Evolutionary conservation across 148 eudicot species (phyloP).

Genomic region (Rhododendron molle): DNA sequence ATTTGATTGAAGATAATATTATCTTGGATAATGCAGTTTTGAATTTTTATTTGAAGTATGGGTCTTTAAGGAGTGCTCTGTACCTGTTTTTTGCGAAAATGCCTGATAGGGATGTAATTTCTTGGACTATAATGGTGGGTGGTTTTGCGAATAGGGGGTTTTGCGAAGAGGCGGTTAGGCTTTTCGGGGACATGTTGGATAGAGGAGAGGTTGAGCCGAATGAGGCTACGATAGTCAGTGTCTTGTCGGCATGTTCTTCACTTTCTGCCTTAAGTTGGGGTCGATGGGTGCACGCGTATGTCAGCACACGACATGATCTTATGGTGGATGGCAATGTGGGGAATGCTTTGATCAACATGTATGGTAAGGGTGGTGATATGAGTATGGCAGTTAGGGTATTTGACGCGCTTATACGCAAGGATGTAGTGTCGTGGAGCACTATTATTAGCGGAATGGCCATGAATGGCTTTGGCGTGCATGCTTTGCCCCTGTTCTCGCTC

Average conservation of each 20-base stretch:
- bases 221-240: constrained; percentile 26
- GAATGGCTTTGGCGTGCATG: constrained; percentile 17
- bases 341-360: constrained; percentile 25
- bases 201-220: constrained; percentile 22
- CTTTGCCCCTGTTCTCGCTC: constrained; percentile 17
- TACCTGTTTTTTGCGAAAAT: constrained; percentile 19
- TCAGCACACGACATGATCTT: constrained; percentile 12
- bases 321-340: constrained; percentile 16
- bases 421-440: constrained; percentile 24
- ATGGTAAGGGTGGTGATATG: constrained; percentile 22
- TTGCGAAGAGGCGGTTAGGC: constrained; percentile 12
- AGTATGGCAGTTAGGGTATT: constrained; percentile 17
- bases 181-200: constrained; percentile 18
- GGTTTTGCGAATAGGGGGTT: constrained; percentile 14
- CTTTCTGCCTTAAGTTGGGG: constrained; percentile 18
- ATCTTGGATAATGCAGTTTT: constrained; percentile 16
- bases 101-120: constrained; percentile 17
- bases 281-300: constrained; percentile 10
- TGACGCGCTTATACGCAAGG: not conserved
- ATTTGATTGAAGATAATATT: not conserved
- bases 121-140: constrained; percentile 27
- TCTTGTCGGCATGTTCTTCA: constrained; percentile 14
- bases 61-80: constrained; percentile 10
- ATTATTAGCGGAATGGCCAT: constrained; percentile 25
- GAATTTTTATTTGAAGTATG: constrained; percentile 17